These are phyloP conservation scores for Macrolepiota fuliginosa DNA, from an alignment of 768 basidiomycete species.

Conservation along the genomic window DNA sequence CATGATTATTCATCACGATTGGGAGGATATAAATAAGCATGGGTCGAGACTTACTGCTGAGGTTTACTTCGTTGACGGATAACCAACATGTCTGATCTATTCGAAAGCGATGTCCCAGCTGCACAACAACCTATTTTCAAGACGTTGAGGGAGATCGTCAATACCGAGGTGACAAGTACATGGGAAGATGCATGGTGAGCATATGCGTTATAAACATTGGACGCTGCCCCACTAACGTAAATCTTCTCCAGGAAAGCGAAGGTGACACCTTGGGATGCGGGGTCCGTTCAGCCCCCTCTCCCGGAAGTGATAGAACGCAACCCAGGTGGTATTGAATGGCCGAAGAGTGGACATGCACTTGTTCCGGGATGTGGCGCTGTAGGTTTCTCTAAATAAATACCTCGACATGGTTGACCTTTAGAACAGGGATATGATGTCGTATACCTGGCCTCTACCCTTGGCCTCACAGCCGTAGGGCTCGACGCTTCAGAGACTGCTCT, in stretches of 20 bases:
- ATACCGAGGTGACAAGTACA: background rate
- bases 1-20: background rate
- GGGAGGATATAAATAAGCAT: background rate
- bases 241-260: slow-evolving; percentile 36
- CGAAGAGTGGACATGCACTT: slow-evolving; percentile 29
- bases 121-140: background rate
- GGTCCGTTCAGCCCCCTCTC: slow-evolving; percentile 54
- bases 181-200: slow-evolving; percentile 8
- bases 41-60: background rate
- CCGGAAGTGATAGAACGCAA: slow-evolving; percentile 46
- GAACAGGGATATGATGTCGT: slow-evolving; percentile 59
- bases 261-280: slow-evolving; percentile 64
- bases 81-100: background rate
- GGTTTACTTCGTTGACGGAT: background rate
- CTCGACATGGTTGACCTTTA: background rate
- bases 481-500: slow-evolving; percentile 61
- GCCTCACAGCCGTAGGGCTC: slow-evolving; percentile 46
- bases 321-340: slow-evolving; percentile 34
- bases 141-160: background rate
- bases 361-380: slow-evolving; percentile 51
- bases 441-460: slow-evolving; percentile 48
- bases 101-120: background rate
- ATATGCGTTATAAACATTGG: background rate
- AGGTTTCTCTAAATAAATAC: slow-evolving; percentile 7
- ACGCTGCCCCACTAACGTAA: background rate